Percentiles rank a stretch among this genome's conserved stretches.
Conservation (phyloP, 2,329 filamentous ascomycete species). For the Salinomyces thailandicus region DNA sequence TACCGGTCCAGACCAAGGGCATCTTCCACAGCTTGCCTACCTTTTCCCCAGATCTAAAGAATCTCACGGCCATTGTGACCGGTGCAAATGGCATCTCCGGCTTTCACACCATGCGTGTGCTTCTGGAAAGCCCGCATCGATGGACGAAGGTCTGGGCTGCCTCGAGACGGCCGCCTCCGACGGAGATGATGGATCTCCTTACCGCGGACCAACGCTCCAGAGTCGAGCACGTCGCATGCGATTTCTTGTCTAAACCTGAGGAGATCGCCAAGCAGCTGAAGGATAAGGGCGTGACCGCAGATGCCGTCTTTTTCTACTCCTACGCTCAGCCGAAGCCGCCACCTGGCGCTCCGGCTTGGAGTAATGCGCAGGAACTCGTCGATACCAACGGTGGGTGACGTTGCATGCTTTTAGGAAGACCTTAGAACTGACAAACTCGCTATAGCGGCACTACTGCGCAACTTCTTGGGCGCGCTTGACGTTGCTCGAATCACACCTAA, state of each 20-base stretch:
- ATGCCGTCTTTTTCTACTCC: constrained; percentile 45
- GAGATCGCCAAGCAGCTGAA: constrained; percentile 28
- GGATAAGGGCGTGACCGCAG: constrained; percentile 26
- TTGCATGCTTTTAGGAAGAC: no score
- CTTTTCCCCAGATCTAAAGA: constrained; percentile 33
- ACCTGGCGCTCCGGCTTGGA: constrained; percentile 35
- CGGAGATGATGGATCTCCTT: constrained; percentile 21
- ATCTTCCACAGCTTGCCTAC: constrained; percentile 43
- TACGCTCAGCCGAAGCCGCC: constrained; percentile 42
- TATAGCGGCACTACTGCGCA: constrained; percentile 36
- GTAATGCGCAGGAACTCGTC: constrained; percentile 40
- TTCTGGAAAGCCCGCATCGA: constrained; percentile 36
- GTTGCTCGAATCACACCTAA: constrained; percentile 34
- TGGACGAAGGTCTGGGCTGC: constrained; percentile 45
- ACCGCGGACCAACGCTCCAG: constrained; percentile 20
- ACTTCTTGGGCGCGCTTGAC: constrained; percentile 39
- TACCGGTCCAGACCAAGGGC: constrained; percentile 24
- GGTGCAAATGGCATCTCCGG: constrained; percentile 47
- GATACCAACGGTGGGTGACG: constrained; percentile 36
- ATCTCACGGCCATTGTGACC: constrained; percentile 42
- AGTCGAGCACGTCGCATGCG: constrained; percentile 22
- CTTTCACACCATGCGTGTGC: constrained; percentile 40
- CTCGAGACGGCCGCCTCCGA: constrained; percentile 37
- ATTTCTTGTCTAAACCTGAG: constrained; percentile 30
- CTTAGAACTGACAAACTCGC: background rate